These are phyloP conservation scores for Podospora sp. DNA, from an alignment of 495 filamentous ascomycete species.

Conservation along the genomic window DNA sequence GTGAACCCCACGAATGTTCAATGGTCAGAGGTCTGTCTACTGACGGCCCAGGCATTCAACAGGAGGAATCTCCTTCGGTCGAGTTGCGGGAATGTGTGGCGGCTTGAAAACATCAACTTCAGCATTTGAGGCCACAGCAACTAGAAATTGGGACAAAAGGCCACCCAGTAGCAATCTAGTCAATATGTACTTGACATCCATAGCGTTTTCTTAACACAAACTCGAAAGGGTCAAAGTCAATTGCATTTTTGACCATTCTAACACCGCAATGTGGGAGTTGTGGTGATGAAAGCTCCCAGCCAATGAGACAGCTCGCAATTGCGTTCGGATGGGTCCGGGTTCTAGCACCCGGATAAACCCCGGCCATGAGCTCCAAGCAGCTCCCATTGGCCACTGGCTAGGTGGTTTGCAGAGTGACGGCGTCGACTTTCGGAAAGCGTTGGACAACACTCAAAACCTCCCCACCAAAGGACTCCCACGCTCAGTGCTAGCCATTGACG, in stretches of 20 bases:
- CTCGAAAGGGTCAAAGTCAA: background rate
- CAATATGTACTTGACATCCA: background rate
- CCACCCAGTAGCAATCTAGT: too few species aligned
- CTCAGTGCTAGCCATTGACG: slow-evolving; percentile 26
- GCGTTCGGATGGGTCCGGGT: slow-evolving; percentile 10
- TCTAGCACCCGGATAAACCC: slow-evolving; percentile 13
- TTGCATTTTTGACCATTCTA: background rate
- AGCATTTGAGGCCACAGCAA: too few species aligned
- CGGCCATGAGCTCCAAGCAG: slow-evolving; percentile 5
- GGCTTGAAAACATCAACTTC: too few species aligned
- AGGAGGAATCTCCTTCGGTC: too few species aligned
- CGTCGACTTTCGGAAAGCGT: slow-evolving; percentile 13
- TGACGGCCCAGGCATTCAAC: too few species aligned
- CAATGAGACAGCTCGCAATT: slow-evolving; percentile 2
- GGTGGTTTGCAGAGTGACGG: slow-evolving; percentile 11
- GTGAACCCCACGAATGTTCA: too few species aligned
- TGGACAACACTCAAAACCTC: slow-evolving; percentile 19
- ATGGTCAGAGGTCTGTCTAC: too few species aligned
- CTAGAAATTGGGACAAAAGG: too few species aligned
- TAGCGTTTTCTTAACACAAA: background rate
- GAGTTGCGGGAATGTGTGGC: too few species aligned
- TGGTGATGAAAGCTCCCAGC: background rate
- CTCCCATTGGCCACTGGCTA: slow-evolving; percentile 9
- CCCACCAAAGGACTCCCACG: slow-evolving; percentile 4
- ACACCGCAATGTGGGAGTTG: background rate